A percentile compares a stretch with the other conserved stretches of the same genome.
Evolutionary conservation across 2,329 filamentous ascomycete genomes (phyloP).

Genomic region (Botrytis hyacinthi): DNA sequence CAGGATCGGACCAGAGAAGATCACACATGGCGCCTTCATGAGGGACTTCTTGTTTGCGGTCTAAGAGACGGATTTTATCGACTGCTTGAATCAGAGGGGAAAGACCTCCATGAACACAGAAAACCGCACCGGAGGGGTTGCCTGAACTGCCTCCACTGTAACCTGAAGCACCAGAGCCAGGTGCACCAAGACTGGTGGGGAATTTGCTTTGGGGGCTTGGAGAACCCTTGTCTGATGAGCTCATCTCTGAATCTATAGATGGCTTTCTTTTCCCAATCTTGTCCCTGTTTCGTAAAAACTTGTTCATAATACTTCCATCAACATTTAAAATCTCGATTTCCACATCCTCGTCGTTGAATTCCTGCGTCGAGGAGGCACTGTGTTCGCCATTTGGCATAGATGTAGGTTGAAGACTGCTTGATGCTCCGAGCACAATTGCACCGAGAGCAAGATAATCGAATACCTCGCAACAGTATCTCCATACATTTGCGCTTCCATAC

Average conservation of each 20-base stretch:
- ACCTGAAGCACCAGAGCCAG: slow-evolving; percentile 76
- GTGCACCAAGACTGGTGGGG: slow-evolving; percentile 62
- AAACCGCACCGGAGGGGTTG: slow-evolving; percentile 75
- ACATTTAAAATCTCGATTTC: slow-evolving; percentile 94
- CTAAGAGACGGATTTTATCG: slow-evolving; percentile 91
- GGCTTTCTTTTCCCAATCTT: slow-evolving; percentile 34
- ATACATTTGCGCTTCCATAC: slow-evolving; percentile 95
- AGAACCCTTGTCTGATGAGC: slow-evolving; percentile 36
- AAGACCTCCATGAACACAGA: slow-evolving; percentile 93
- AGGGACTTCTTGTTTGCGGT: slow-evolving; percentile 96
- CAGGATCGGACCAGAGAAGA: slow-evolving; percentile 94
- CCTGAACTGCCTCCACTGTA: slow-evolving; percentile 62
- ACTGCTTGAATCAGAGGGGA: slow-evolving; percentile 89
- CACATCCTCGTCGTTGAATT: slow-evolving; percentile 65
- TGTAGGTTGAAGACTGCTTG: slow-evolving; percentile 56
- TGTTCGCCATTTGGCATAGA: slow-evolving; percentile 42
- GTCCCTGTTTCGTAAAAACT: slow-evolving; percentile 56
- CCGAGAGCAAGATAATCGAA: slow-evolving; percentile 99
- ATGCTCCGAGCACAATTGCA: slow-evolving; percentile 90
- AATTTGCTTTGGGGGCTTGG: slow-evolving; percentile 39
- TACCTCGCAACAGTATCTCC: slow-evolving; percentile 95
- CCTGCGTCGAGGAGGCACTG: slow-evolving; percentile 46
- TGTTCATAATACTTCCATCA: slow-evolving; percentile 73
- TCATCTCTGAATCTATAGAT: slow-evolving; percentile 42
- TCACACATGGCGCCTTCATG: slow-evolving; percentile 99